phyloP scores from a whole-genome alignment of 2,329 filamentous ascomycete species.

The Colletotrichum karsti region DNA sequence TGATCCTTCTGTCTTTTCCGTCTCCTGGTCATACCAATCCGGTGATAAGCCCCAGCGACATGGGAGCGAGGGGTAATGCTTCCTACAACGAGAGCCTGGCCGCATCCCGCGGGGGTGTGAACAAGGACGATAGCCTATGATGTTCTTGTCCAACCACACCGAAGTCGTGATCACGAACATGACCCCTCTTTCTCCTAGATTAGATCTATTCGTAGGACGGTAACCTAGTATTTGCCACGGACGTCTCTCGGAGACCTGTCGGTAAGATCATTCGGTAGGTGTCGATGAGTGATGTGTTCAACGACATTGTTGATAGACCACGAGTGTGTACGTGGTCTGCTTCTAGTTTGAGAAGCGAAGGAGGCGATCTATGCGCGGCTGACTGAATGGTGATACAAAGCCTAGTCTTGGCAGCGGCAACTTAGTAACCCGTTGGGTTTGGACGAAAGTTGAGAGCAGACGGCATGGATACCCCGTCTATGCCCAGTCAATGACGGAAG shows the following conservation, averaged over 20 bases:
- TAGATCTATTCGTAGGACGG: background rate
- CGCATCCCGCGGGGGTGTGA: background rate
- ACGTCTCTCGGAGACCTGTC: conserved; percentile 24
- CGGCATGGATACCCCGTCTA: background rate
- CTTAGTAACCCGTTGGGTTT: conserved; percentile 19
- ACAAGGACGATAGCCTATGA: conserved; percentile 10
- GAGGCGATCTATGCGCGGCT: conserved; percentile 20
- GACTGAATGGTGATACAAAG: conserved; percentile 10
- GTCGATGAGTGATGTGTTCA: background rate
- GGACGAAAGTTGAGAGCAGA: background rate
- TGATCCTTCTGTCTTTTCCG: background rate
- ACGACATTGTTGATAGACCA: background rate
- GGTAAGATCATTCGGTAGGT: background rate
- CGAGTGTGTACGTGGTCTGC: background rate
- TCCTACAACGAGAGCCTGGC: background rate
- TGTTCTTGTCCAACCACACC: background rate
- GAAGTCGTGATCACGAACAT: conserved; percentile 9
- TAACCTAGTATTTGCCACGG: background rate
- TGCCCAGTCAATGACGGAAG: background rate
- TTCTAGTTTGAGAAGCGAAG: conserved; percentile 3
- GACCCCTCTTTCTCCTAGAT: background rate
- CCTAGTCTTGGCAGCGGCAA: conserved; percentile 8
- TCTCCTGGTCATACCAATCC: background rate
- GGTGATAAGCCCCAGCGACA: background rate
- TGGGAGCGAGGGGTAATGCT: background rate